These are phyloP conservation scores for Perkinsus marinus DNA, from an alignment of 169 alveolate genomes.

Conservation along the genomic window DNA sequence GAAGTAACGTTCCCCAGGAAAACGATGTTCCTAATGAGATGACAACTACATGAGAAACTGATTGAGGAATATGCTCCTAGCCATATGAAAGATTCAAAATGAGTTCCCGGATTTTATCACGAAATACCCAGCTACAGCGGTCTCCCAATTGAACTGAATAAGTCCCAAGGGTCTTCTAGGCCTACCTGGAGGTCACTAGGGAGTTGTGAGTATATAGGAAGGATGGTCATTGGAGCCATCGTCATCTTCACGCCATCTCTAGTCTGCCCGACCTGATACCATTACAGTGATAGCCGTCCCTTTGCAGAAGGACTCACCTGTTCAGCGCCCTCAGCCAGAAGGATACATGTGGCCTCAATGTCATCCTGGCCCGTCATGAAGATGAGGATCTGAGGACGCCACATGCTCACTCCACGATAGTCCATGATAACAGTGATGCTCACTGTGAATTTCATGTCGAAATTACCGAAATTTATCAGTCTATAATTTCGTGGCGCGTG, in stretches of 20 bases:
- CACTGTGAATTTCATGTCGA: no score
- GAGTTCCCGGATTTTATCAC: no score
- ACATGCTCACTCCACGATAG: not conserved
- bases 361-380: constrained; percentile 99
- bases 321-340: constrained; percentile 74
- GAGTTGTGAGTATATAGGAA: constrained; percentile 96
- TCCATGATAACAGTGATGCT: not conserved
- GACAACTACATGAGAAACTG: no score
- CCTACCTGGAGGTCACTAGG: constrained; percentile 94
- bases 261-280: constrained; percentile 11
- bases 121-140: no score
- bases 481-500: not conserved
- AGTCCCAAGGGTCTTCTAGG: no score
- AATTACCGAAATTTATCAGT: no score
- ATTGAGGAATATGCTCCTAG: no score
- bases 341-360: constrained; percentile 92
- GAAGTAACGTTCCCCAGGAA: no score
- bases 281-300: constrained; percentile 32
- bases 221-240: constrained; percentile 17
- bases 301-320: constrained; percentile 35
- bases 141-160: no score
- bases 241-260: not conserved
- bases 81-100: no score
- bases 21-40: no score
- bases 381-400: constrained; percentile 70